Base-by-base conservation (phyloP, 345 rosid species). In the Heritiera fomes region DNA sequence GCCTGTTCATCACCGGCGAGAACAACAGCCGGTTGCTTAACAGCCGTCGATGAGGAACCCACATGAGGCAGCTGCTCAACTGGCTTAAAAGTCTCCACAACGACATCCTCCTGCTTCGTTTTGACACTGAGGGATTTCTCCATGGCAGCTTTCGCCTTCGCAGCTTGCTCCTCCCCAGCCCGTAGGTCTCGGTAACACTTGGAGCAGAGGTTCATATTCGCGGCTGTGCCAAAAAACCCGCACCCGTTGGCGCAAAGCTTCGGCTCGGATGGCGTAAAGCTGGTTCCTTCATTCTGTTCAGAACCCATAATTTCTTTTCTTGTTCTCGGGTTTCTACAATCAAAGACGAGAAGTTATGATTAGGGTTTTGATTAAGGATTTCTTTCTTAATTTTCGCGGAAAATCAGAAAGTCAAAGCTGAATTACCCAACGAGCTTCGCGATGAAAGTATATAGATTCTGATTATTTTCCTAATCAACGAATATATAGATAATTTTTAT, bases 151-250 rank as follows among this genome's bases (percentile, higher is more conserved):
- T 88, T 92, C 0, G 94, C 94, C 4, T 89, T 85, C 0, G 88
- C 90, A 1, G 89, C 86, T 45, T 83, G 93, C 68, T 92, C 92
- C 71, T 94, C 97, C 60, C 79, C 56, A 1, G 82, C 86, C 4
- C 91, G 89, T 2, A 89, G 50, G 75, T 89, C 90, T 14, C 87
- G 75, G 87, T 89, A 92, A 82, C 98, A 94, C 88, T 90, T 92
- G 53, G 98, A 94, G 80, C 97, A 94, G 23, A 94, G 94, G 76
- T 89, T 86, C 96, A 92, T 94, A 86, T 88, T 92, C 14, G 94
- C 77, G 1, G 94, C 83, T 68, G 90, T 84, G 3, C 97, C 98
- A 45, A 92, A 91, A 85, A 92, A 92, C 5, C 95, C 97, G 2
- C 98, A 94, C 28, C 97, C 97, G 66, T 94, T 91, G 12, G 83